Conservation (phyloP, 331 rosid species). For the Pyracantha coccinea region DNA sequence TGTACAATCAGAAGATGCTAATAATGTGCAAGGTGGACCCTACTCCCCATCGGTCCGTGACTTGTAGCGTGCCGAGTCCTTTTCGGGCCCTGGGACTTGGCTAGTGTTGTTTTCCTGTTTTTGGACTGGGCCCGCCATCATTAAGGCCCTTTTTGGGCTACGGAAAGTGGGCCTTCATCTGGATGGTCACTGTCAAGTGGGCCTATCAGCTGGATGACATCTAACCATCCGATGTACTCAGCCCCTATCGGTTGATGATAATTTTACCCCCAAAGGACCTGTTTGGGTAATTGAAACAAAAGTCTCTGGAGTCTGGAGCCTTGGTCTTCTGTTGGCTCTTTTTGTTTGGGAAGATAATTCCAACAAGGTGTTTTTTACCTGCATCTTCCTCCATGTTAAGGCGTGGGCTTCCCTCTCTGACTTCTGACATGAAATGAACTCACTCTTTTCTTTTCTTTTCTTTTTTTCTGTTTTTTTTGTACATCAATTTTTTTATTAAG, state of each 20-base stretch:
- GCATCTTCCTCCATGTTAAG: not conserved
- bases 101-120: slow-evolving; percentile 18
- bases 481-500: too few species aligned
- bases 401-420: not conserved
- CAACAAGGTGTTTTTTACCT: not conserved
- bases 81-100: slow-evolving; percentile 27
- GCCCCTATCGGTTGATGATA: not conserved
- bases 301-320: not conserved
- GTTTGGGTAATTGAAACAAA: not conserved
- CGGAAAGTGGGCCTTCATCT: slow-evolving; percentile 1
- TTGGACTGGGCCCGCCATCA: slow-evolving; percentile 20
- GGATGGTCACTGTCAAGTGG: slow-evolving; percentile 18
- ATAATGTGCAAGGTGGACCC: slow-evolving; percentile 14
- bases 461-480: too few species aligned
- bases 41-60: slow-evolving; percentile 17
- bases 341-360: slow-evolving; percentile 5
- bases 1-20: slow-evolving; percentile 12
- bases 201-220: not conserved
- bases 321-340: slow-evolving; percentile 1
- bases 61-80: slow-evolving; percentile 30
- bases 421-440: not conserved
- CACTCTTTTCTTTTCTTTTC: too few species aligned
- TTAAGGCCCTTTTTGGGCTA: slow-evolving; percentile 25
- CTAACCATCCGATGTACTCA: slow-evolving; percentile 6
- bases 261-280: slow-evolving; percentile 3